Evolutionary conservation across 192 early-diverging fungal species (phyloP).

Genomic region (Phycomyces nitens): DNA sequence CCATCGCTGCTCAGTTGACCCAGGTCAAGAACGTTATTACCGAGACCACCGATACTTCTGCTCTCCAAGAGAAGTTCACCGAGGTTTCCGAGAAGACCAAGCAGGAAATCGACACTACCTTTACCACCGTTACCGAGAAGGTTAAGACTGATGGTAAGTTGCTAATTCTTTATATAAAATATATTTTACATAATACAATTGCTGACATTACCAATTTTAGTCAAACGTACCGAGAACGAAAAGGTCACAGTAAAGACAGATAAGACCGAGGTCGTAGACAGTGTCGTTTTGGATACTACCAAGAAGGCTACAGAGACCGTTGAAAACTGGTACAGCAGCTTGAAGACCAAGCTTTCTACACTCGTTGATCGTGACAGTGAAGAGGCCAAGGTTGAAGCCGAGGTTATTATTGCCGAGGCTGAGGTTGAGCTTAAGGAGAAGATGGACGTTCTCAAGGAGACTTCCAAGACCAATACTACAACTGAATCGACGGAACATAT

Average conservation of each 20-base stretch:
- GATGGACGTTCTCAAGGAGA: background rate
- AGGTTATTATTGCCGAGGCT: conserved; percentile 6
- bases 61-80: background rate
- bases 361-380: conserved; percentile 1
- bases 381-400: conserved; percentile 1
- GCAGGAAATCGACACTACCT: conserved; percentile 2
- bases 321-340: background rate
- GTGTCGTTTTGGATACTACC: background rate
- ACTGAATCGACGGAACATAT: conserved; percentile 2
- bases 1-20: background rate
- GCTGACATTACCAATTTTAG: too few species aligned
- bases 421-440: conserved; percentile 12
- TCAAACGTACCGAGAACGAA: too few species aligned
- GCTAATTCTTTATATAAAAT: background rate
- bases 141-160: conserved; percentile 7
- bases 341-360: background rate
- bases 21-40: conserved; percentile 14
- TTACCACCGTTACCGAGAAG: background rate
- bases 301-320: conserved; percentile 2
- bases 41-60: conserved; percentile 1
- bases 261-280: background rate
- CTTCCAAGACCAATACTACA: background rate
- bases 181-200: background rate
- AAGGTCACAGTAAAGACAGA: too few species aligned
- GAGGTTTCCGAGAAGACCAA: background rate